Evolutionary conservation across 1,284 basidiomycete species (phyloP).

Genomic region (Takashimella koratensis): DNA sequence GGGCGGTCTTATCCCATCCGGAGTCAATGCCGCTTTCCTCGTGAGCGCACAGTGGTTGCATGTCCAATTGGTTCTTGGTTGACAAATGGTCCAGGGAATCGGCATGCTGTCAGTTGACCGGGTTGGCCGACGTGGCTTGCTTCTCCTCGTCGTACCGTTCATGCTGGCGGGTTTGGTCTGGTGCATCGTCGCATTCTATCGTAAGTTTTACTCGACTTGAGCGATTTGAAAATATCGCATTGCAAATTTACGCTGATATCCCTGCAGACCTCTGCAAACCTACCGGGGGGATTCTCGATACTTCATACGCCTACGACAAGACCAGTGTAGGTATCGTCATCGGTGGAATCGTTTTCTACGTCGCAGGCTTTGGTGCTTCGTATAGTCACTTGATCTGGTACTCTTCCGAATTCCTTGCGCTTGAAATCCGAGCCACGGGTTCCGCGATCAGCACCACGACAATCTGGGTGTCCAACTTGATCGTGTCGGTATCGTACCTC

Average conservation of each 20-base stretch:
- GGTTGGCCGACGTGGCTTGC: conserved; percentile 38
- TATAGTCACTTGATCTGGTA: conserved; percentile 38
- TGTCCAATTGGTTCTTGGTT: too few relatives aligned
- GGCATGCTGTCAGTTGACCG: conserved; percentile 42
- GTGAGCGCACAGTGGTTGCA: conserved; percentile 11
- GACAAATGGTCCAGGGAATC: conserved; percentile 13
- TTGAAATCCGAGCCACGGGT: conserved; percentile 28
- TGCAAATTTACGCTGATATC: too few relatives aligned
- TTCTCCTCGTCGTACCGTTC: conserved; percentile 28
- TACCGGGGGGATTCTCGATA: conserved; percentile 7
- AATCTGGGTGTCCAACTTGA: conserved; percentile 3
- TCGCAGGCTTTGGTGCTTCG: conserved; percentile 30
- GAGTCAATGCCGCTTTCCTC: conserved; percentile 43
- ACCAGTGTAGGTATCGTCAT: conserved; percentile 23
- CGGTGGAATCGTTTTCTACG: conserved; percentile 29
- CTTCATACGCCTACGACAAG: conserved; percentile 13
- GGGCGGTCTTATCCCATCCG: conserved; percentile 38
- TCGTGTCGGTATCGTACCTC: not conserved
- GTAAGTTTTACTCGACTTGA: too few relatives aligned
- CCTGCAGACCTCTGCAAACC: conserved; percentile 4
- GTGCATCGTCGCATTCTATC: conserved; percentile 28
- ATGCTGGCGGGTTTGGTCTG: conserved; percentile 32
- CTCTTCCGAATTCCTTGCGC: conserved; percentile 21
- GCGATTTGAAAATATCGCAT: too few relatives aligned
- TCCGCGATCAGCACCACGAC: conserved; percentile 1